Conservation (phyloP, 306 rosid species). For the Malus sylvestris region DNA sequence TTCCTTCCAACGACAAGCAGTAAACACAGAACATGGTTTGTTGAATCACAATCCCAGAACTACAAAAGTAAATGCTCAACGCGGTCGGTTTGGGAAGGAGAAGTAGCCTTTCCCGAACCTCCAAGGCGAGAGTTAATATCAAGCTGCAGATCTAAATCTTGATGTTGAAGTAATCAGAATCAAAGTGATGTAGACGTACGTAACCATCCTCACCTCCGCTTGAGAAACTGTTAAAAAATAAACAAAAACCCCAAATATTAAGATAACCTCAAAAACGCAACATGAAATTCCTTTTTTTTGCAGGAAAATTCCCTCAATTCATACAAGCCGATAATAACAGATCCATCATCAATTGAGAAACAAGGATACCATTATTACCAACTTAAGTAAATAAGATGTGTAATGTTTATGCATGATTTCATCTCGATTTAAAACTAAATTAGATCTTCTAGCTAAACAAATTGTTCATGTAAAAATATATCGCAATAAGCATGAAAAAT, state of each 20-base stretch:
- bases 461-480: neutral
- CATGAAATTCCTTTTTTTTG: neutral
- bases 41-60: neutral
- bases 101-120: neutral
- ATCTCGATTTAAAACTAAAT: neutral
- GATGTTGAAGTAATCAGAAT: conserved; percentile 80
- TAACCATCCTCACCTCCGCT: conserved; percentile 99
- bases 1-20: neutral
- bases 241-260: neutral
- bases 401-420: neutral
- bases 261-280: neutral
- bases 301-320: neutral
- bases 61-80: neutral
- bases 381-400: neutral
- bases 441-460: neutral
- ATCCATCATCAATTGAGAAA: neutral
- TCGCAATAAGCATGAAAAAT: neutral
- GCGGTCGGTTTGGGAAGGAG: neutral
- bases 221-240: conserved; percentile 48
- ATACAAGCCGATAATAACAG: neutral
- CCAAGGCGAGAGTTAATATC: neutral
- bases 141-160: conserved; percentile 46
- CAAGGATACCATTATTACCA: neutral
- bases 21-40: conserved; percentile 1
- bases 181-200: conserved; percentile 87